Evolutionary conservation across 2,329 filamentous ascomycete species (phyloP).

Genomic region (Tolypocladium cylindrosporum): DNA sequence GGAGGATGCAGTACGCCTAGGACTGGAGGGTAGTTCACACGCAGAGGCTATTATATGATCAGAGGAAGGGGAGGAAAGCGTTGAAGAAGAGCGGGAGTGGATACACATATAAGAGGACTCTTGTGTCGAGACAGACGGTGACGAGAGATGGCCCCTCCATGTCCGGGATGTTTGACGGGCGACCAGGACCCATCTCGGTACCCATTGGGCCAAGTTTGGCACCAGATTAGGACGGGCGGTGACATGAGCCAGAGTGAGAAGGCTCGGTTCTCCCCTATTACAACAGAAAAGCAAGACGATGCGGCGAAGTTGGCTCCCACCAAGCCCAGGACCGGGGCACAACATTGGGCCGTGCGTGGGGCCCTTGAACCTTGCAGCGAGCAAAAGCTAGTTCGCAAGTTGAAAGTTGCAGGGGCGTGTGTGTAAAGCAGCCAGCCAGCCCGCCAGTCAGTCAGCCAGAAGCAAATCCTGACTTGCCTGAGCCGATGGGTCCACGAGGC

Average conservation of each 20-base stretch:
- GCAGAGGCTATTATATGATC: slow-evolving; percentile 1
- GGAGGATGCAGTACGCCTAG: background rate
- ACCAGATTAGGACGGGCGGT: slow-evolving; percentile 23
- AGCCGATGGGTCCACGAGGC: background rate
- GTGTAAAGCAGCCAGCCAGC: background rate
- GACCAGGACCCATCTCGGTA: slow-evolving; percentile 7
- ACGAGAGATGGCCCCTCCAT: slow-evolving; percentile 1
- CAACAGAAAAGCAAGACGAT: slow-evolving; percentile 5
- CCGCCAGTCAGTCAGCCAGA: background rate
- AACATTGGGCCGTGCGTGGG: slow-evolving; percentile 11
- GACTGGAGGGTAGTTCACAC: slow-evolving; percentile 3
- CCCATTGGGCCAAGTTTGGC: slow-evolving; percentile 13
- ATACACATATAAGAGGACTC: slow-evolving; percentile 19
- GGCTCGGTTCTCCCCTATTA: slow-evolving; percentile 10
- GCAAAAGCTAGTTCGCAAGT: slow-evolving; percentile 1
- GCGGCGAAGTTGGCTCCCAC: slow-evolving; percentile 7
- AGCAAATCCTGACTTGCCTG: background rate
- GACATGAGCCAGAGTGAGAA: slow-evolving; percentile 19
- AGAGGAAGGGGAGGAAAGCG: slow-evolving; percentile 11
- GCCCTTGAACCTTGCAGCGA: background rate
- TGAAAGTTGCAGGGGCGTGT: background rate
- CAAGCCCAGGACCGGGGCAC: slow-evolving; percentile 9
- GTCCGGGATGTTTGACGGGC: slow-evolving; percentile 2
- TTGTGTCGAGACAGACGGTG: background rate
- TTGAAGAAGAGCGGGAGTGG: slow-evolving; percentile 18